Conservation (phyloP, 129 eudicot genomes). For the Pittosporum tobira region DNA sequence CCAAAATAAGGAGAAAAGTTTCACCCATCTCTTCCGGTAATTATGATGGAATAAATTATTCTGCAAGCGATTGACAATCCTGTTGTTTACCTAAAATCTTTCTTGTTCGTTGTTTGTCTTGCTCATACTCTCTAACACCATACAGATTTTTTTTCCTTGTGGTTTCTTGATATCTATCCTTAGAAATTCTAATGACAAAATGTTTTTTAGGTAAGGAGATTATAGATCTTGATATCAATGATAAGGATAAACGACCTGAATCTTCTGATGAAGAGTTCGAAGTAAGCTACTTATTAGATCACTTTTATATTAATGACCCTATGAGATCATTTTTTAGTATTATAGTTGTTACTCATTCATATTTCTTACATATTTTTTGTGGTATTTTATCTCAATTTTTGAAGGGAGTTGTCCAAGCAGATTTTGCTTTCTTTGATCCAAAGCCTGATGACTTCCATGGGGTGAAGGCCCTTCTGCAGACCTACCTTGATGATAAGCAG, state of each 20-base stretch:
- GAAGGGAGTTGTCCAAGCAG: constrained; percentile 89
- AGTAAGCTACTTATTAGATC: constrained; percentile 22
- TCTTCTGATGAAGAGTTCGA: constrained; percentile 50
- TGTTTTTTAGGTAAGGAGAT: constrained; percentile 15
- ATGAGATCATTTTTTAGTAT: not conserved
- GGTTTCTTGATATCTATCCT: not conserved
- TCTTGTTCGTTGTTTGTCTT: not conserved
- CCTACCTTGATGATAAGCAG: constrained; percentile 55
- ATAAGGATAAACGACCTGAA: constrained; percentile 11
- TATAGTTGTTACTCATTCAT: not conserved
- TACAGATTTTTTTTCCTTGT: not conserved
- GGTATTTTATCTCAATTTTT: constrained; percentile 10
- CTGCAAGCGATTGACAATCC: not conserved
- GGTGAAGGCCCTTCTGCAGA: constrained; percentile 60
- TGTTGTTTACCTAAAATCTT: not conserved
- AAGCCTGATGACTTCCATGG: constrained; percentile 88
- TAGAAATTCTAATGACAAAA: not conserved
- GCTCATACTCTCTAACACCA: not conserved
- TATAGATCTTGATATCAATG: constrained; percentile 1
- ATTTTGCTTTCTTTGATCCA: constrained; percentile 97
- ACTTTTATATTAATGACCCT: not conserved
- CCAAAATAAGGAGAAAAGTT: constrained; percentile 1
- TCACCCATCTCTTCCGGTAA: constrained; percentile 20
- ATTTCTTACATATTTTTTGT: not conserved
- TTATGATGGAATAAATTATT: not conserved